Base-by-base conservation (phyloP, 2,329 filamentous ascomycete genomes). In the Aotearoamyces nothofagi region DNA sequence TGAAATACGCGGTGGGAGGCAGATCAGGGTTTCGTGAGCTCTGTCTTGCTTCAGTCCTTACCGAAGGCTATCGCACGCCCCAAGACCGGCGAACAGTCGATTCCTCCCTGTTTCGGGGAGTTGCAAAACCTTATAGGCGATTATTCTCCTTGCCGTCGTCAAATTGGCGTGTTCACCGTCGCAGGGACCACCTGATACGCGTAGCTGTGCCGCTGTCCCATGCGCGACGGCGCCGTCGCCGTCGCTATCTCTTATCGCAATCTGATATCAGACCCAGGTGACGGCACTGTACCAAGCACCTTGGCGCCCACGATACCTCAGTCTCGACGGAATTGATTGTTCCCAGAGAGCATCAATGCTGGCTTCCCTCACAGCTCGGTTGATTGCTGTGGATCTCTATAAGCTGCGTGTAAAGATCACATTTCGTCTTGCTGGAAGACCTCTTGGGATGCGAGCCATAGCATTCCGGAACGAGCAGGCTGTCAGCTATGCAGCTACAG, bases 401-500 rank as follows among this genome's bases (percentile, higher is more conserved):
- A 34, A 45, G 12, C 37, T 49, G 7, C 41, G 41, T 10, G 34
- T 47, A 8, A 41, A 39, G 20, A 39, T 47, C 2, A 46, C 48
- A 27, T 48, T 46, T 31, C 42, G 42, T 8, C 35, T 47, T 5
- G 40, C 49, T 6, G 42, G 44, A 26, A 44, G 47, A 8, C 64
- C 64, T 7, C 47, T 67, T 23, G 66, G 66, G 1, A 67, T 71
- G 35, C 56, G 62, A 16, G 70, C 69, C 45, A 60, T 70, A 29
- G 64, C 58, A 15, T 70, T 69, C 38, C 52, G 66, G 16, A 71
- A 70, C 37, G 66, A 72, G 38, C 66, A 72, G 45, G 63, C 66
- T 8, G 63, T 61, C 17, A 60, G 58, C 37, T 70, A 70, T 53
- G 66, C 66, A 8, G 65, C 66, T 3, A 64, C 60, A 26, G 61